Evolutionary conservation across 306 rosid genomes (phyloP).

Genomic region (Trifolium repens): DNA sequence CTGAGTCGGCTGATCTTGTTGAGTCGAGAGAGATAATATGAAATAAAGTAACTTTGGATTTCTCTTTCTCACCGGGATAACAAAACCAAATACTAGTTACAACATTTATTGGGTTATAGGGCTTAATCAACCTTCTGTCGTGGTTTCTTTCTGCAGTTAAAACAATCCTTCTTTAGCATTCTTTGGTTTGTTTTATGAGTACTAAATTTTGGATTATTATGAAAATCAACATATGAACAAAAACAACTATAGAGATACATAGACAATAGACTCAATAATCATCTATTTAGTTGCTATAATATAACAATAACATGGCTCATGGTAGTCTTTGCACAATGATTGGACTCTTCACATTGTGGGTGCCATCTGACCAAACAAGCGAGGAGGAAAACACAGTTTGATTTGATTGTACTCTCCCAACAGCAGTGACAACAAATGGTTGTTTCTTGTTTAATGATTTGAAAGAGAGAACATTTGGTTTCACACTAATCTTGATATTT

Average conservation of each 20-base stretch:
- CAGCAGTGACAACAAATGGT: not conserved
- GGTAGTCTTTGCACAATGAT: not conserved
- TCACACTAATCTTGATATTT: not conserved
- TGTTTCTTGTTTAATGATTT: not conserved
- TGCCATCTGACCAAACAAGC: not conserved
- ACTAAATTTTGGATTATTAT: not conserved
- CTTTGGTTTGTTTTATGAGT: not conserved
- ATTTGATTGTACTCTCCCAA: not conserved
- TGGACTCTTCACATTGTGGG: not conserved
- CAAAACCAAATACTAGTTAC: slow-evolving; percentile 13
- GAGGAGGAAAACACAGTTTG: not conserved
- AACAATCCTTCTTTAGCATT: too few species aligned
- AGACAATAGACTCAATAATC: not conserved
- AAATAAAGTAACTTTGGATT: too few species aligned
- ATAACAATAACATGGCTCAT: not conserved
- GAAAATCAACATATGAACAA: not conserved
- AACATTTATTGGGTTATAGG: slow-evolving; percentile 22
- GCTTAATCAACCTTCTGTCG: not conserved
- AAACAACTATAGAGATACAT: not conserved
- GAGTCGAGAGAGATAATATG: too few species aligned
- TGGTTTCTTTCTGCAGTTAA: slow-evolving; percentile 32
- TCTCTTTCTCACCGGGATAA: not conserved
- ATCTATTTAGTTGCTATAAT: not conserved
- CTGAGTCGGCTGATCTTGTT: too few species aligned
- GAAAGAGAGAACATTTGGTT: not conserved